These are phyloP conservation scores for Lyophyllum shimeji DNA, from an alignment of 768 basidiomycete genomes.

Conservation along the genomic window DNA sequence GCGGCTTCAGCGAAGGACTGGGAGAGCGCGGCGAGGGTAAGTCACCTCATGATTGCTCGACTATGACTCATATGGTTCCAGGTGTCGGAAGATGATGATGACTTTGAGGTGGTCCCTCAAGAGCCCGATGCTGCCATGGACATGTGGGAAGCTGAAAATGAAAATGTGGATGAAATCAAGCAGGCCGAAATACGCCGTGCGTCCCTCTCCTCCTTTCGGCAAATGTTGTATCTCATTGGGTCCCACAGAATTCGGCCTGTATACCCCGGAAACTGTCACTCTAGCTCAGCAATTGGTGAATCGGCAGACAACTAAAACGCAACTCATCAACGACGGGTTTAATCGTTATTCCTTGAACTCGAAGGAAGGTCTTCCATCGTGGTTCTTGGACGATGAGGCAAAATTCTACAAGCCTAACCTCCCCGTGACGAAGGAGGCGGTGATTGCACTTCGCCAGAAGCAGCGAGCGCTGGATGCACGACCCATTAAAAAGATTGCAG, in stretches of 20 bases:
- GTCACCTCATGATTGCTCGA: not conserved
- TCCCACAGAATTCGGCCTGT: conserved; percentile 69
- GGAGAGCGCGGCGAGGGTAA: conserved; percentile 15
- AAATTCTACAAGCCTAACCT: conserved; percentile 93
- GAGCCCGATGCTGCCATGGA: conserved; percentile 59
- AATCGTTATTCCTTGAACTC: conserved; percentile 89
- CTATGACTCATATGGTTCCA: not conserved
- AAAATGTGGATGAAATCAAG: conserved; percentile 70
- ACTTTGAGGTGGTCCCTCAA: conserved; percentile 77
- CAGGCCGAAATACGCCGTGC: conserved; percentile 66
- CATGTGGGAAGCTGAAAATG: conserved; percentile 82
- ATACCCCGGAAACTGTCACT: conserved; percentile 87
- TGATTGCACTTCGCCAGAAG: conserved; percentile 80
- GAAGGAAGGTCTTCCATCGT: conserved; percentile 88
- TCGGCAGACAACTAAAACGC: conserved; percentile 82
- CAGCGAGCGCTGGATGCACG: conserved; percentile 94
- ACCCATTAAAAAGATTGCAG: conserved; percentile 98
- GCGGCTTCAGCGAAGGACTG: conserved; percentile 21
- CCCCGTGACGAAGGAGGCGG: conserved; percentile 96
- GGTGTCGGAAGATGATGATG: conserved; percentile 45
- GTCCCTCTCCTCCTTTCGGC: not conserved
- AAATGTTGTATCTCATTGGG: conserved; percentile 3
- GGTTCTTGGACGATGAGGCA: conserved; percentile 97
- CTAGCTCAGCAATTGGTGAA: conserved; percentile 92
- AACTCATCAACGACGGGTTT: conserved; percentile 94